phyloP scores from a whole-genome alignment of 148 eudicot genomes.

The Nepenthes mirabilis region DNA sequence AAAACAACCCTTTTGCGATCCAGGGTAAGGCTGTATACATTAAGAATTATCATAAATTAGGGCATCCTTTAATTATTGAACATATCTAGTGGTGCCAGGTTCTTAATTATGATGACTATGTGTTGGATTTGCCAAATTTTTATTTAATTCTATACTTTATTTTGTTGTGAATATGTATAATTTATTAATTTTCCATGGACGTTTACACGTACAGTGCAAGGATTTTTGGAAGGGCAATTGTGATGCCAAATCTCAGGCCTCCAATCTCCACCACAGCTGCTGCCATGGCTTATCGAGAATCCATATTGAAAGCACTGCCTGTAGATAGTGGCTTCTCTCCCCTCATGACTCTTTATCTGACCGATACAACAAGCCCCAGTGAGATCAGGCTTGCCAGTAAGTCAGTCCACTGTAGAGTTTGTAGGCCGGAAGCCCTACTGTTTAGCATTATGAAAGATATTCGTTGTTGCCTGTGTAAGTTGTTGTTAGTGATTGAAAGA shows the following conservation, averaged over 20 bases:
- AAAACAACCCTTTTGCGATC: too few relatives aligned
- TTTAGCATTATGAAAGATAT: too few relatives aligned
- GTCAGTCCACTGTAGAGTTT: constrained; percentile 10
- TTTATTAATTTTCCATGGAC: background rate
- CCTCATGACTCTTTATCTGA: constrained; percentile 94
- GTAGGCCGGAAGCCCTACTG: background rate
- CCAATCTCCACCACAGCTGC: constrained; percentile 79
- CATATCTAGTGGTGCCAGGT: constrained; percentile 4
- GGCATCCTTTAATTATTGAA: too few relatives aligned
- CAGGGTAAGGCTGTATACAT: too few relatives aligned
- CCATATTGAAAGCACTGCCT: constrained; percentile 66
- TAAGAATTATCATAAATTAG: too few relatives aligned
- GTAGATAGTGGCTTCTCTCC: constrained; percentile 53
- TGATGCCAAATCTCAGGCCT: constrained; percentile 93
- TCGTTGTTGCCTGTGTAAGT: too few relatives aligned
- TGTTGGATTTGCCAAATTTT: background rate
- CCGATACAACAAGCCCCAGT: constrained; percentile 63
- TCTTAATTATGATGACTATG: background rate
- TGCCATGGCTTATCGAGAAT: constrained; percentile 64
- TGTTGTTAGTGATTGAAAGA: too few relatives aligned
- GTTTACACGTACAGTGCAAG: constrained; percentile 42
- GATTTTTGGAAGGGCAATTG: constrained; percentile 74
- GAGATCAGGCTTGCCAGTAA: constrained; percentile 90
- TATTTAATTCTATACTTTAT: background rate
- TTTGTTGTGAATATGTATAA: background rate